Conservation (phyloP, 108 stramenopile genomes). For the Discostella stelligeroides region DNA sequence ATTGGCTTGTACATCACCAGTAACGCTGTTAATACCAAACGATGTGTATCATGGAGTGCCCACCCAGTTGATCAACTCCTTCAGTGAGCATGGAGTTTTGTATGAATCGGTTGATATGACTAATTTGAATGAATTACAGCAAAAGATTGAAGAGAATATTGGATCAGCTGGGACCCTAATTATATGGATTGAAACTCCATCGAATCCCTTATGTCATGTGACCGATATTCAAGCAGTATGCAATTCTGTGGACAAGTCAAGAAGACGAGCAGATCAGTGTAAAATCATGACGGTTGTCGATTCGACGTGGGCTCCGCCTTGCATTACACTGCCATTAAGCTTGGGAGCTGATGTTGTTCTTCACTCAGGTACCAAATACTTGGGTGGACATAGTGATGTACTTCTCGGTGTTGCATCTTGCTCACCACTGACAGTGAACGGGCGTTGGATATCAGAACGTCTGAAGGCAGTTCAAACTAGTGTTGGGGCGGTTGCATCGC, state of each 20-base stretch:
- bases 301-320: constrained; percentile 85
- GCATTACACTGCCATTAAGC: constrained; percentile 58
- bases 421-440: constrained; percentile 61
- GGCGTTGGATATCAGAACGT: constrained; percentile 43
- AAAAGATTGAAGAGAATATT: constrained; percentile 35
- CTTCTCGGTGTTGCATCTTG: constrained; percentile 71
- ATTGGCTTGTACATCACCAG: constrained; percentile 62
- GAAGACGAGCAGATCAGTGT: background rate
- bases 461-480: constrained; percentile 55
- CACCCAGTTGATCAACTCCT: constrained; percentile 55
- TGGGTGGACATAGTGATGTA: constrained; percentile 92
- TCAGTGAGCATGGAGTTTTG: constrained; percentile 59
- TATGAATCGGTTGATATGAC: constrained; percentile 62
- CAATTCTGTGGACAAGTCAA: constrained; percentile 25
- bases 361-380: constrained; percentile 88
- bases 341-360: constrained; percentile 79
- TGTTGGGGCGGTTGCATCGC: constrained; percentile 79
- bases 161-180: constrained; percentile 48
- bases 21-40: constrained; percentile 66
- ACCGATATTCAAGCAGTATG: constrained; percentile 71
- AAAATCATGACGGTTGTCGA: constrained; percentile 80
- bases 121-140: constrained; percentile 21
- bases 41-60: constrained; percentile 90
- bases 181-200: constrained; percentile 93
- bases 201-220: constrained; percentile 83